Evolutionary conservation across 257 asterid genomes (phyloP).

Genomic region (Nicotiana paniculata): DNA sequence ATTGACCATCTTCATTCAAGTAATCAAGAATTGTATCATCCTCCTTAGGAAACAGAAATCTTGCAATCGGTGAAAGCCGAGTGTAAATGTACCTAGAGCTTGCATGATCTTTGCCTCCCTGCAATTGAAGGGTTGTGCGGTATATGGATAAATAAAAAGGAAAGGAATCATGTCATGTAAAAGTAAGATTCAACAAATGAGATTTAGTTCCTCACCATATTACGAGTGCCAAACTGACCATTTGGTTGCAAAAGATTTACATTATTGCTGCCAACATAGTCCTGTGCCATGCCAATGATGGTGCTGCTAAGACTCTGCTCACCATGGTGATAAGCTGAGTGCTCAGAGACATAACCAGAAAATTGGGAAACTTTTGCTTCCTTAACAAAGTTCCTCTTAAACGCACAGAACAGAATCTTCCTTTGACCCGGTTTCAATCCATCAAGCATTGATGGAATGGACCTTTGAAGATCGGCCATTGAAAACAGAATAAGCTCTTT

Average conservation of each 20-base stretch:
- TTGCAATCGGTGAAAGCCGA: slow-evolving; percentile 56
- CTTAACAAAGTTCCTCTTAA: slow-evolving; percentile 77
- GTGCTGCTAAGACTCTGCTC: slow-evolving; percentile 93
- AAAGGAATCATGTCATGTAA: neutral
- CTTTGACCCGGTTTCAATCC: slow-evolving; percentile 98
- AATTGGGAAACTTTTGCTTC: slow-evolving; percentile 94
- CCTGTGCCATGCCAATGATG: slow-evolving; percentile 97
- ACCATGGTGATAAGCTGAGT: slow-evolving; percentile 98
- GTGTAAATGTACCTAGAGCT: slow-evolving; percentile 86
- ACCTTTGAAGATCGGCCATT: slow-evolving; percentile 91
- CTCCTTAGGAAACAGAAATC: slow-evolving; percentile 75
- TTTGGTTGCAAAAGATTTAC: slow-evolving; percentile 80
- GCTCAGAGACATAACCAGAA: slow-evolving; percentile 96
- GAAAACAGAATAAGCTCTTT: slow-evolving; percentile 94
- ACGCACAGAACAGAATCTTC: slow-evolving; percentile 87
- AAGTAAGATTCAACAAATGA: neutral
- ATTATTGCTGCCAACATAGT: slow-evolving; percentile 90
- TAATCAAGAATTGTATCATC: slow-evolving; percentile 81
- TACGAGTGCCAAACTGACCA: slow-evolving; percentile 97
- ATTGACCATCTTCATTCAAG: slow-evolving; percentile 87
- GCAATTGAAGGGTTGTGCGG: slow-evolving; percentile 13
- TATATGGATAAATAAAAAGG: neutral
- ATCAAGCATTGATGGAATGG: slow-evolving; percentile 98
- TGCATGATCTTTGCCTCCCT: slow-evolving; percentile 99
- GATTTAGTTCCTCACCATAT: slow-evolving; percentile 43